Conservation (phyloP, 2,329 filamentous ascomycete genomes). For the Ramularia collo-cygni region DNA sequence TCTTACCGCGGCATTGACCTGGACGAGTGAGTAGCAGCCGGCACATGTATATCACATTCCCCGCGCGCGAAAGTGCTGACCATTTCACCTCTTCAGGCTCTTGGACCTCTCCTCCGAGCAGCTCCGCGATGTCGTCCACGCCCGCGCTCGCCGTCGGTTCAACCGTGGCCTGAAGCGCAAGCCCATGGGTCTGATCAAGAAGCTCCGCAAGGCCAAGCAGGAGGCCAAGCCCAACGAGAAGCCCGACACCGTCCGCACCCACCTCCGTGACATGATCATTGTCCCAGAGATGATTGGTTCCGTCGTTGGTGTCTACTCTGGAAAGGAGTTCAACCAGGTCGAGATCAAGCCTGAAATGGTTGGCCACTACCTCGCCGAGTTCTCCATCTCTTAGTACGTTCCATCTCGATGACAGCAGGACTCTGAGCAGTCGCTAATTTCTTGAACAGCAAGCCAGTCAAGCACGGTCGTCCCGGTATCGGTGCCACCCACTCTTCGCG, state of each 20-base stretch:
- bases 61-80: conserved; percentile 11
- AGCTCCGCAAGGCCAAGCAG: conserved; percentile 99
- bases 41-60: conserved; percentile 4
- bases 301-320: conserved; percentile 98
- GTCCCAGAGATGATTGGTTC: conserved; percentile 99
- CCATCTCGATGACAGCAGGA: background rate
- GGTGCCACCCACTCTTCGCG: conserved; percentile 99
- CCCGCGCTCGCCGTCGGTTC: conserved; percentile 96
- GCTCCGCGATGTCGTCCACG: conserved; percentile 98
- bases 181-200: conserved; percentile 99
- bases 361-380: conserved; percentile 98
- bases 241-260: conserved; percentile 98
- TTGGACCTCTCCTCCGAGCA: conserved; percentile 98
- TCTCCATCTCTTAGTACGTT: conserved; percentile 99
- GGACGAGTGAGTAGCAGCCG: conserved; percentile 71
- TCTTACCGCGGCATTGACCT: conserved; percentile 99
- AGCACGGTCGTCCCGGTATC: conserved; percentile 99
- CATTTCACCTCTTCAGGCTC: conserved; percentile 55
- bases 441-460: conserved; percentile 83
- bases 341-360: conserved; percentile 99
- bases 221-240: conserved; percentile 99
- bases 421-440: conserved; percentile 44
- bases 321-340: conserved; percentile 99
- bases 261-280: conserved; percentile 99
- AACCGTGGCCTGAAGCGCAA: conserved; percentile 99